phyloP scores from a whole-genome alignment of 2,329 filamentous ascomycete genomes.

The Didymella keratinophila region DNA sequence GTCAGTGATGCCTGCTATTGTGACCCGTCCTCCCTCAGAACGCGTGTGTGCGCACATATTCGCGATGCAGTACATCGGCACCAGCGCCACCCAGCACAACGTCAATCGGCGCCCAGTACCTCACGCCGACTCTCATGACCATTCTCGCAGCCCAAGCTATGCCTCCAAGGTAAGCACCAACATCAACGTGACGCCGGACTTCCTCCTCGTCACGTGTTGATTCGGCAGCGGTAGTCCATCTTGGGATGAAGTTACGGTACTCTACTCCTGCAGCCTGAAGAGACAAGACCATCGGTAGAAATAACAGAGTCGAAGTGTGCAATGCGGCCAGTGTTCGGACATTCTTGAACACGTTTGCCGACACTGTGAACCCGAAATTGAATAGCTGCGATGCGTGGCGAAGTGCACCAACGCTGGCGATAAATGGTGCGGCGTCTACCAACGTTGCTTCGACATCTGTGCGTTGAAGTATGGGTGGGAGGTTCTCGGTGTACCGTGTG shows the following conservation, averaged over 20 bases:
- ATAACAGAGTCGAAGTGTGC: neutral
- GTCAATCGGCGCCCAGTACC: slow-evolving; percentile 14
- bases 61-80: slow-evolving; percentile 9
- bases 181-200: slow-evolving; percentile 6
- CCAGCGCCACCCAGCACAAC: slow-evolving; percentile 9
- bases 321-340: neutral
- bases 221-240: slow-evolving; percentile 3
- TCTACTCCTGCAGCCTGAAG: slow-evolving; percentile 5
- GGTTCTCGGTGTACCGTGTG: neutral
- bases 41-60: slow-evolving; percentile 9
- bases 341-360: slow-evolving; percentile 10
- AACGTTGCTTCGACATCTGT: slow-evolving; percentile 10
- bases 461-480: slow-evolving; percentile 2
- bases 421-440: slow-evolving; percentile 7
- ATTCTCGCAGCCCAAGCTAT: slow-evolving; percentile 7
- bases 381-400: slow-evolving; percentile 13
- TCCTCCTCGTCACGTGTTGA: slow-evolving; percentile 2
- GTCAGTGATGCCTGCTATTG: neutral
- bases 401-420: slow-evolving; percentile 7
- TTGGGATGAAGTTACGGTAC: slow-evolving; percentile 7
- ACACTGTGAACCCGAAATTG: slow-evolving; percentile 10
- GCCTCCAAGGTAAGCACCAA: slow-evolving; percentile 5
- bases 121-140: slow-evolving; percentile 2
- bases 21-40: neutral
- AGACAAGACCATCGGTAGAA: neutral